These are phyloP conservation scores for Nannochloropsis gaditana DNA, from an alignment of 108 stramenopile species.

Conservation along the genomic window DNA sequence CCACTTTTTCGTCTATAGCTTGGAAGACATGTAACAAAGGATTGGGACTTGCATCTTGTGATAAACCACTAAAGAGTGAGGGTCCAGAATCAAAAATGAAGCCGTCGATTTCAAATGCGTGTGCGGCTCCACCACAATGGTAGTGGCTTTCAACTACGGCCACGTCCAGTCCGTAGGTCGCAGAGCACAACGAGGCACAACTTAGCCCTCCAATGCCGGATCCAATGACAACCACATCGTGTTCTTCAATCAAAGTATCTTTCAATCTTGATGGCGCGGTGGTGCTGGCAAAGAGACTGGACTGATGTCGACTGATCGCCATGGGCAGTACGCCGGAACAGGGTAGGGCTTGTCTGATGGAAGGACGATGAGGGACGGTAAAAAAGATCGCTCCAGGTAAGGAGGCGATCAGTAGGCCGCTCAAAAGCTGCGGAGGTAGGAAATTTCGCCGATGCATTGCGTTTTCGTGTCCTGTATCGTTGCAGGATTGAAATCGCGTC, in stretches of 20 bases:
- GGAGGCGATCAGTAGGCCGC: no score
- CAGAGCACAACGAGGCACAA: slow-evolving; percentile 45
- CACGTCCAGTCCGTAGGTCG: slow-evolving; percentile 48
- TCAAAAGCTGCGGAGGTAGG: no score
- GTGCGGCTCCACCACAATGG: slow-evolving; percentile 50
- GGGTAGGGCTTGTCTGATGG: no score
- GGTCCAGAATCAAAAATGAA: slow-evolving; percentile 92
- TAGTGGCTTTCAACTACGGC: slow-evolving; percentile 51
- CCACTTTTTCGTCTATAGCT: slow-evolving; percentile 63
- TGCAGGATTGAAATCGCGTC: no score
- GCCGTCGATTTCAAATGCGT: slow-evolving; percentile 40
- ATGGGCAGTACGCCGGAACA: no score
- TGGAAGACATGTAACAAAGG: slow-evolving; percentile 87
- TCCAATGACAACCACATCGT: slow-evolving; percentile 49
- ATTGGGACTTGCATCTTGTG: slow-evolving; percentile 68
- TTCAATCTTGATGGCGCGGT: neutral
- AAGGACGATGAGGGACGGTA: no score
- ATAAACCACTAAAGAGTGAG: slow-evolving; percentile 75
- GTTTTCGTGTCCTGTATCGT: no score
- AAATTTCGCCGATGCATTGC: no score
- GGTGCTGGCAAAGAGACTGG: neutral
- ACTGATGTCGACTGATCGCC: neutral
- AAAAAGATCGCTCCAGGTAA: no score
- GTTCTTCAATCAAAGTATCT: slow-evolving; percentile 21
- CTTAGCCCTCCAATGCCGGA: slow-evolving; percentile 43